Percentiles rank a stretch among this genome's conserved stretches.
Evolutionary conservation across 768 basidiomycete genomes (phyloP).

Genomic region (Rhizopogon vulgaris): DNA sequence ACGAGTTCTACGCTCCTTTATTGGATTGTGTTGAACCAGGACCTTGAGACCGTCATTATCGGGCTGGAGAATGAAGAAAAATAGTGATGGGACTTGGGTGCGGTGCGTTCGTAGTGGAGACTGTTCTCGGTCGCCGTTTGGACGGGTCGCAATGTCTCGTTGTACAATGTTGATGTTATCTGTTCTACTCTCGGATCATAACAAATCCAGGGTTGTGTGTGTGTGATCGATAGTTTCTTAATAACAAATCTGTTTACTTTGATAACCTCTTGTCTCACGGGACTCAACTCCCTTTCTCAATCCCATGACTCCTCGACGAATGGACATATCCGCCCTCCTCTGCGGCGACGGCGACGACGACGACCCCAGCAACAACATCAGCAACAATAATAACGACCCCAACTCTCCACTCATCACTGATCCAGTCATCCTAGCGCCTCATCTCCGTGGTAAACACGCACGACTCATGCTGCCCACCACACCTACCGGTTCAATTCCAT

Average conservation of each 20-base stretch:
- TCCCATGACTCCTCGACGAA: constrained; percentile 57
- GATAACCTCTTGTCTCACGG: neutral
- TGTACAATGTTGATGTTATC: constrained; percentile 46
- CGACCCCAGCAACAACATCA: constrained; percentile 6
- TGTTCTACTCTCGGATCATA: no score
- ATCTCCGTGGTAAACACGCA: constrained; percentile 17
- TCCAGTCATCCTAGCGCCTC: constrained; percentile 27
- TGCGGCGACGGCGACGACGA: constrained; percentile 41
- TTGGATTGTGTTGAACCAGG: constrained; percentile 65
- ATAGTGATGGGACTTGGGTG: constrained; percentile 86
- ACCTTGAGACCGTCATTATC: constrained; percentile 80
- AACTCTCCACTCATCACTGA: constrained; percentile 9
- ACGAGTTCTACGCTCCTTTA: constrained; percentile 68
- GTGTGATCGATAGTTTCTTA: no score
- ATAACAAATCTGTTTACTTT: no score
- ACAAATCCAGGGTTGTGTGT: neutral
- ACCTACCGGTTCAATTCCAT: neutral
- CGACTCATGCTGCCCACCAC: neutral
- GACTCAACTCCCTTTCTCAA: neutral
- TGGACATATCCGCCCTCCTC: constrained; percentile 72
- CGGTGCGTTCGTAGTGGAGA: constrained; percentile 52
- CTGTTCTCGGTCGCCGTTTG: constrained; percentile 66
- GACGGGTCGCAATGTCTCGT: constrained; percentile 86
- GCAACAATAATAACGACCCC: constrained; percentile 6
- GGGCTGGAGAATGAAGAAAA: constrained; percentile 64